Base-by-base conservation (phyloP, 306 rosid genomes). In the Quercus ilex region DNA sequence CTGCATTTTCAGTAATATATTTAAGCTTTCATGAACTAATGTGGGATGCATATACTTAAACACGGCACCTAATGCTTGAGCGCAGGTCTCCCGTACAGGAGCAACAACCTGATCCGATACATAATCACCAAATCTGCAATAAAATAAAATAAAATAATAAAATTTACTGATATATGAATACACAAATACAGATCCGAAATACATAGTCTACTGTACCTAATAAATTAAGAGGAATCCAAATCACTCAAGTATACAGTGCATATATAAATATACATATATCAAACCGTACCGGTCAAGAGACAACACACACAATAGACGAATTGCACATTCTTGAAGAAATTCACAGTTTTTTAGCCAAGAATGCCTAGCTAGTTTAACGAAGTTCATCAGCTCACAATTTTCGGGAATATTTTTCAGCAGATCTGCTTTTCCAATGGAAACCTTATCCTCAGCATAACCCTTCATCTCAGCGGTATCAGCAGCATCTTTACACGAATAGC, bases 41-140 rank as follows among this genome's bases (percentile, higher is more conserved):
- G 92, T 78, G 2, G 97, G 93, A 84, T 91, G 98, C 99, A 95
- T 95, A 86, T 90, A 90, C 87, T 95, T 95, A 77, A 95, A 95
- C 14, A 88, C 92, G 58, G 95, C 97, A 77, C 99, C 98, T 81
- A 95, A 88, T 60, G 98, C 98, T 80, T 95, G 99, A 20, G 98
- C 97, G 84, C 99, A 92, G 84, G 99, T 95, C 89, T 95, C 99
- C 74, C 98, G 93, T 77, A 95, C 99, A 21, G 97, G 99, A 53
- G 99, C 98, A 87, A 95, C 99, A 82, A 95, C 99, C 88, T 95
- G 99, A 86, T 95, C 99, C 38, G 99, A 95, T 64, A 95, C 96
- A 83, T 92, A 95, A 89, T 95, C 99, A 68, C 99, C 99, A 83
- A 95, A 95, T 78, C 98, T 95, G 97, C 90, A 91, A 83, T 71